phyloP scores from a whole-genome alignment of 2,329 filamentous ascomycete genomes.

The Phaeosphaeriaceae sp. region DNA sequence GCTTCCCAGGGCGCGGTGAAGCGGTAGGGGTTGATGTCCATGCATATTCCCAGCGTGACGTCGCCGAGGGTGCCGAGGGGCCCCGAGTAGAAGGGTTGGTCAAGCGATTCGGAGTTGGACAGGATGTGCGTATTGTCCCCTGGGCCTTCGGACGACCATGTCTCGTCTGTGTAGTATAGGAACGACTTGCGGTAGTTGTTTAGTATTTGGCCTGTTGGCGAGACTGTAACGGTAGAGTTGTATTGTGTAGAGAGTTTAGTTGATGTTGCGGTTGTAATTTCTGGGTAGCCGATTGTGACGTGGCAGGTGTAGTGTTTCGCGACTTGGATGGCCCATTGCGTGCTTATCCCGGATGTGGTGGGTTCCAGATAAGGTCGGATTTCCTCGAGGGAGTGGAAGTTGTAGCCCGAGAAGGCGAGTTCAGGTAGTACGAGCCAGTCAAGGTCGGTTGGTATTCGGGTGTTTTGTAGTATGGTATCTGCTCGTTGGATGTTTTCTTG shows the following conservation, averaged over 20 bases:
- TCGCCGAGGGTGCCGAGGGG: conserved; percentile 45
- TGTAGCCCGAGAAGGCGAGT: conserved; percentile 82
- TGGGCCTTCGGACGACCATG: conserved; percentile 65
- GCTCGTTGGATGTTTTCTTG: conserved; percentile 75
- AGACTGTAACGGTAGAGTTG: conserved; percentile 67
- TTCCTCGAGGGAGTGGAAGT: conserved; percentile 73
- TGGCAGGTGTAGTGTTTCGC: conserved; percentile 72
- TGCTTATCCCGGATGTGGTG: conserved; percentile 70
- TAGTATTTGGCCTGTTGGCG: conserved; percentile 62
- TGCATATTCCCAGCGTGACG: conserved; percentile 59
- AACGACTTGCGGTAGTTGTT: conserved; percentile 70
- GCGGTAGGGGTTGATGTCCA: conserved; percentile 70
- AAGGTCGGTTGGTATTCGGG: conserved; percentile 55
- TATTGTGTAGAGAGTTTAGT: conserved; percentile 52
- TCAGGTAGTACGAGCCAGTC: conserved; percentile 80
- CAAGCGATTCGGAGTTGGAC: conserved; percentile 24
- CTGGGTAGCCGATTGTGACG: conserved; percentile 78
- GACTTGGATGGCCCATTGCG: conserved; percentile 73
- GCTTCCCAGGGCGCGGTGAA: conserved; percentile 66
- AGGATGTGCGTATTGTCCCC: conserved; percentile 29
- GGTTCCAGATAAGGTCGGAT: conserved; percentile 75
- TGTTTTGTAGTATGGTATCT: conserved; percentile 66
- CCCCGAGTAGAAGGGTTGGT: conserved; percentile 47
- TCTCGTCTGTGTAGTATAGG: conserved; percentile 72
- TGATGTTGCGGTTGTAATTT: conserved; percentile 51